Percentiles rank a stretch among this genome's conserved stretches.
Evolutionary conservation across 306 rosid species (phyloP).

Genomic region (Betula pendula): DNA sequence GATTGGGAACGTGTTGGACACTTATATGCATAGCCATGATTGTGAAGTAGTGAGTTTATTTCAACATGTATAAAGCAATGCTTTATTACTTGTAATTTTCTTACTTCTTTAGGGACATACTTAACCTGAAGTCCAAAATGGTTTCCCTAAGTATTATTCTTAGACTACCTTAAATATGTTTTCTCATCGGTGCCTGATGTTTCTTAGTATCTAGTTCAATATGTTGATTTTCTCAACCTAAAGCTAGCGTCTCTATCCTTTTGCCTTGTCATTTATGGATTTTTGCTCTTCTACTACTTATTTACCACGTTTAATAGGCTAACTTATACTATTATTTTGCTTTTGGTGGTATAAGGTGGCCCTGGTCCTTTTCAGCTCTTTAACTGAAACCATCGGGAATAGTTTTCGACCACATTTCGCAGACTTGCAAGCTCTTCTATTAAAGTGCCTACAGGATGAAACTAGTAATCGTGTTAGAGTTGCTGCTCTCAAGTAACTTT

Average conservation of each 20-base stretch:
- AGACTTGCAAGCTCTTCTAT: slow-evolving; percentile 87
- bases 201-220: neutral
- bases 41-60: neutral
- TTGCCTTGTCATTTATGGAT: neutral
- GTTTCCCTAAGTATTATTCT: neutral
- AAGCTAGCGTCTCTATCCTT: neutral
- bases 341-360: slow-evolving; percentile 75
- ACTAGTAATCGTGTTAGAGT: slow-evolving; percentile 91
- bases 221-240: neutral
- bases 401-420: slow-evolving; percentile 81
- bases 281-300: neutral
- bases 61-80: neutral
- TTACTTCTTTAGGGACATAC: neutral
- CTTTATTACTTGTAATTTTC: neutral
- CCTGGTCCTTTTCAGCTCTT: slow-evolving; percentile 91
- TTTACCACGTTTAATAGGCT: slow-evolving; percentile 26
- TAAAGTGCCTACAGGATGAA: slow-evolving; percentile 95
- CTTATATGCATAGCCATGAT: neutral
- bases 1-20: neutral
- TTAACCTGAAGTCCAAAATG: neutral
- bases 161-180: neutral
- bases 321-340: slow-evolving; percentile 22
- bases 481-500: slow-evolving; percentile 88
- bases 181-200: neutral
- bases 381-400: slow-evolving; percentile 93